A percentile compares a stretch with the other conserved stretches of the same genome.
Conservation (phyloP, 208 protist genomes). For the Trypanosoma vivax region DNA sequence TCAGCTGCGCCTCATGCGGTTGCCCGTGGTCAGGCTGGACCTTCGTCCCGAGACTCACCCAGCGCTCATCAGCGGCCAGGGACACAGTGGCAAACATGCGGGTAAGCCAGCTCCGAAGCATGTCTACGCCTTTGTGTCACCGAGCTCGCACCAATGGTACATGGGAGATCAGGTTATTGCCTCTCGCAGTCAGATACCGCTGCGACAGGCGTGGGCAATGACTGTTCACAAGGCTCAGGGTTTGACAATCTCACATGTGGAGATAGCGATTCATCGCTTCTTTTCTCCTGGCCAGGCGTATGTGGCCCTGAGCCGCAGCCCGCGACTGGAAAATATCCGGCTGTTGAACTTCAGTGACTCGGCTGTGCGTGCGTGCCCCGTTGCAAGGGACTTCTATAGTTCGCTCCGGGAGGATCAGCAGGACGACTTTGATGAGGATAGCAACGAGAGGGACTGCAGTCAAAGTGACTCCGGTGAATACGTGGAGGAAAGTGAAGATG, state of each 20-base stretch:
- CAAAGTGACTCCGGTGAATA: not conserved
- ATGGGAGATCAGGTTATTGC: conserved; percentile 27
- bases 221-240: conserved; percentile 95
- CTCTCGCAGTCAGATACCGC: conserved; percentile 72
- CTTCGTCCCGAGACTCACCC: conserved; percentile 8
- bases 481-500: too few species aligned
- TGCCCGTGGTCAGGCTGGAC: conserved; percentile 50
- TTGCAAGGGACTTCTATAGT: conserved; percentile 43
- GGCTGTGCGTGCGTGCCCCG: conserved; percentile 33
- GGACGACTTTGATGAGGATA: not conserved
- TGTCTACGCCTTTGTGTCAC: conserved; percentile 43
- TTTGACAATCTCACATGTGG: conserved; percentile 56
- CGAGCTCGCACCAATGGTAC: conserved; percentile 30
- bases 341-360: conserved; percentile 34
- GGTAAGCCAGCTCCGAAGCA: conserved; percentile 11
- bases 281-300: conserved; percentile 67
- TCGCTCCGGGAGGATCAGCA: conserved; percentile 5
- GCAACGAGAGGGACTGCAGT: not conserved
- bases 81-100: not conserved
- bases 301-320: conserved; percentile 65
- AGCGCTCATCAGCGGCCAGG: not conserved
- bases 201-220: conserved; percentile 91
- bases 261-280: conserved; percentile 54
- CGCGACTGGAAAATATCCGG: conserved; percentile 33
- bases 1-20: conserved; percentile 19